These are phyloP conservation scores for Trichosanthes truncata DNA, from an alignment of 306 rosid genomes.

Conservation along the genomic window DNA sequence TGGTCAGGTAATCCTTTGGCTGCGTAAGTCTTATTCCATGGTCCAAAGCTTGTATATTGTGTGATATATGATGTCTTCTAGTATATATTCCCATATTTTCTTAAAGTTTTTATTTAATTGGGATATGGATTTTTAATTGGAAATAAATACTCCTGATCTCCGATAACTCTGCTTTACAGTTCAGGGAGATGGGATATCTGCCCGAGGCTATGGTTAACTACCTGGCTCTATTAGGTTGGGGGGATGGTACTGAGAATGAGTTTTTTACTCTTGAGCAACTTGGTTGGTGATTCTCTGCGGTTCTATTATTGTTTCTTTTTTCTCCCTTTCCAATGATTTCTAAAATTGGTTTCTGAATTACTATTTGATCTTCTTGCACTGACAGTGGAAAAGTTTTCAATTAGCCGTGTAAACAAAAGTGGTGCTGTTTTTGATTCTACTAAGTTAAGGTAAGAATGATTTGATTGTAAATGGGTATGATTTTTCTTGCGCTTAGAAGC, in stretches of 20 bases:
- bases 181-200: slow-evolving; percentile 94
- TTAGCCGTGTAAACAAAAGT: slow-evolving; percentile 78
- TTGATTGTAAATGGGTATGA: background rate
- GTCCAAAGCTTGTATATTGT: background rate
- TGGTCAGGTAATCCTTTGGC: slow-evolving; percentile 49
- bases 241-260: slow-evolving; percentile 93
- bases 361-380: slow-evolving; percentile 1
- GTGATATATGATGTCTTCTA: background rate
- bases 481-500: background rate
- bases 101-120: background rate
- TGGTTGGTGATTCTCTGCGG: slow-evolving; percentile 36
- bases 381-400: slow-evolving; percentile 81
- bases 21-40: background rate
- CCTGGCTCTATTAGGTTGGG: slow-evolving; percentile 93
- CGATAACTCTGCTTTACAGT: slow-evolving; percentile 34
- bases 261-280: slow-evolving; percentile 58
- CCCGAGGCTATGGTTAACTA: slow-evolving; percentile 92
- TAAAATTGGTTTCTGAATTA: background rate
- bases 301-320: slow-evolving; percentile 8
- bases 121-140: slow-evolving; percentile 6
- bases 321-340: background rate
- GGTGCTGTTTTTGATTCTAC: slow-evolving; percentile 86
- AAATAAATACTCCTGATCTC: background rate
- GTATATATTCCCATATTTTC: background rate
- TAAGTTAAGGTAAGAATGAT: slow-evolving; percentile 47